Evolutionary conservation across 345 rosid genomes (phyloP), one percentile per base, ranked within the genome.

Genomic region (Cardamine occulta): DNA sequence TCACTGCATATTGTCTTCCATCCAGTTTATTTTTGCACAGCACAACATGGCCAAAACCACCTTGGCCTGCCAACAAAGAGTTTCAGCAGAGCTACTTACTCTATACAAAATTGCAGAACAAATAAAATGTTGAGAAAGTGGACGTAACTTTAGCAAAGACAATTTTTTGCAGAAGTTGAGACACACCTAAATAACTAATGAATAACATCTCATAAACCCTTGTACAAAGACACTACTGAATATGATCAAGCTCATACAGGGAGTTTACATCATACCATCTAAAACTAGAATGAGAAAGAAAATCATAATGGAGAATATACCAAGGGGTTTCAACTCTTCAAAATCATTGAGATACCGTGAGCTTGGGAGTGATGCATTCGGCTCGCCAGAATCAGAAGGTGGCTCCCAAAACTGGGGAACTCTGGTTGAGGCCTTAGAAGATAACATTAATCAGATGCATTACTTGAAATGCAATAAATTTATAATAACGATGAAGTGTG

Each of bases 1-100:
- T 94, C 74, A 94, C 88, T 2, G 98, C 98, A 83, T 94, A 94
- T 60, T 94, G 97, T 72, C 98, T 91, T 76, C 98, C 98, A 81
- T 94, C 98, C 71, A 94, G 80, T 81, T 94, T 94, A 85, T 94
- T 94, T 87, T 91, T 89, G 85, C 98, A 91, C 42, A 94, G 76
- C 5, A 94, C 93, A 72, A 94, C 98, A 74, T 86, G 95, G 52
- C 95, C 98, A 71, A 94, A 94, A 76, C 96, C 96, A 67, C 98
- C 98, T 77, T 90, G 98, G 64, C 98, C 98, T 94, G 80, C 71
- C 57, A 67, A 18, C 29, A 74, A 62, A 53, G 60, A 37, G 34
- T 80, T 47, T 73, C 49, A 78, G 24, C 44, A 73, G 31, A 71
- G 35, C 4, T 68, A 39, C 59, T 35, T 51, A 3, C 63, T 18